These are phyloP conservation scores for Haplosporangium sp. DNA, from an alignment of 371 early-diverging fungal species.

Conservation along the genomic window DNA sequence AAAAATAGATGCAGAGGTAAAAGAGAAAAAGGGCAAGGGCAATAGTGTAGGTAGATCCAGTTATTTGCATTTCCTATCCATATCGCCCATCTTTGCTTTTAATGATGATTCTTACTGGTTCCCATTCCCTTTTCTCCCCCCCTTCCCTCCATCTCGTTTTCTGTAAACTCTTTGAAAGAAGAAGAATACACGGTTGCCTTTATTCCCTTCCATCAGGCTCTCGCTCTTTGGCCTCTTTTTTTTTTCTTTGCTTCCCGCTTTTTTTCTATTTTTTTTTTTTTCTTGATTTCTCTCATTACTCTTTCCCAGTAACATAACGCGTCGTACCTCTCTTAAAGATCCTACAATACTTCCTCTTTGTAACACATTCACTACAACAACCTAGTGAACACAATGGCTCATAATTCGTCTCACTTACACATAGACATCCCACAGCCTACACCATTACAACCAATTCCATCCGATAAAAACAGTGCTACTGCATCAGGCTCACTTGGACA, in stretches of 20 bases:
- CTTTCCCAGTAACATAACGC: too few relatives aligned
- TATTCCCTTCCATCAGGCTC: background rate
- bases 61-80: background rate
- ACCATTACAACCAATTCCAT: background rate
- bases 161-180: too few relatives aligned
- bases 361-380: background rate
- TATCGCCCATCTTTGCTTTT: too few relatives aligned
- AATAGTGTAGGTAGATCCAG: too few relatives aligned
- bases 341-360: background rate
- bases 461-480: background rate
- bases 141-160: too few relatives aligned
- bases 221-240: background rate
- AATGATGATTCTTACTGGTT: too few relatives aligned
- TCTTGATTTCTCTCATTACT: background rate
- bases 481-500: constrained; percentile 11
- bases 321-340: background rate
- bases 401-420: background rate
- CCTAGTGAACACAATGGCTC: too few relatives aligned
- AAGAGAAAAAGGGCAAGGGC: too few relatives aligned
- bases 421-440: background rate
- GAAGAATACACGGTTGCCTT: too few relatives aligned
- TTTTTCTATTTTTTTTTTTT: background rate
- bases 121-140: too few relatives aligned
- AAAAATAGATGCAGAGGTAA: too few relatives aligned
- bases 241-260: background rate